Evolutionary conservation across 1,139 yeast species (phyloP), one percentile per base, ranked within the genome.

Genomic region (Candida labiduridarum): DNA sequence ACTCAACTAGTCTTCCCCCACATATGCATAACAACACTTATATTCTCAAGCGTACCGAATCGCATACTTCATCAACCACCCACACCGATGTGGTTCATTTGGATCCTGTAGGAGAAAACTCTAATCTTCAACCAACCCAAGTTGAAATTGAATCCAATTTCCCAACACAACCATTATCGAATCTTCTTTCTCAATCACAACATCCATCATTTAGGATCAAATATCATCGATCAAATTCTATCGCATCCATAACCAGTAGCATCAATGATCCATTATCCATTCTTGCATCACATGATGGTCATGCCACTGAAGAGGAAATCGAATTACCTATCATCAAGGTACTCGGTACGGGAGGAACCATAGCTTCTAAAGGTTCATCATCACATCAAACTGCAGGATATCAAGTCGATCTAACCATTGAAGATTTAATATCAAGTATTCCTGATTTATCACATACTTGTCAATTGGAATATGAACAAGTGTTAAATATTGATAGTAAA

Each of bases 261-360:
- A 39, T 47, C 15, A 30, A 33, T 15, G 41, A 34, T 18, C 18
- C 27, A 19, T n/a, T 33, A 4, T 33, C 49, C 4, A 43, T 38
- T 34, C 35, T 47, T 7, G 29, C 8, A 25, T 25, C 29, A 6
- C 29, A 25, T 25, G 29, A 25, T 25, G 29, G 29, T 25, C 29
- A 25, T 25, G 29, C 10, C 18, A 16, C 50, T 41, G 33, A 53
- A 45, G 31, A 60, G 55, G 46, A 42, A 18, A n/a, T 16, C 11
- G 6, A 49, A 53, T 29, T 74, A 40, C 83, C 83, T 1, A 63
- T 64, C 5, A 69, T 85, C 46, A 84, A 84, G 57, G 82, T 85
- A 19, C 67, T 85, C 34, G 90, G 89, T 1, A 85, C 90, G 0
- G 90, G 90, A 9, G 90, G 90, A 12, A 85, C 90, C 2, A 85